Evolutionary conservation across 148 eudicot species (phyloP).

Genomic region (Chenopodium album): DNA sequence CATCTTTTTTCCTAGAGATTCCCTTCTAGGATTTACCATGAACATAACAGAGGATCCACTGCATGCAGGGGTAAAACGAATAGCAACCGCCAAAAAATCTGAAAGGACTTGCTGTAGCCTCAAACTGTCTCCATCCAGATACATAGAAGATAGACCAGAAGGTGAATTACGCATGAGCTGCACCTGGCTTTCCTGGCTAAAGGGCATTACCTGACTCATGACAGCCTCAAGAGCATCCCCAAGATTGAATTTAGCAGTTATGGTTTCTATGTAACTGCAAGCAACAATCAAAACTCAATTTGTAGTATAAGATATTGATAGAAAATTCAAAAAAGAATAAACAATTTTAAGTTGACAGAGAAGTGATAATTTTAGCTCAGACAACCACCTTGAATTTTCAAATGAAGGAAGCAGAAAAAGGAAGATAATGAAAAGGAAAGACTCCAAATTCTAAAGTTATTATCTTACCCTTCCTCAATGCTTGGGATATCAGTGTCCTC

Average conservation of each 20-base stretch:
- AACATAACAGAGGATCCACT: slow-evolving; percentile 60
- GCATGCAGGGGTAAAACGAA: slow-evolving; percentile 60
- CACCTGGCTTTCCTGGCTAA: slow-evolving; percentile 66
- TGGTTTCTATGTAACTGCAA: slow-evolving; percentile 72
- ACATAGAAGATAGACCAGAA: slow-evolving; percentile 51
- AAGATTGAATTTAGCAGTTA: slow-evolving; percentile 58
- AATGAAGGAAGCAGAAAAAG: slow-evolving; percentile 6
- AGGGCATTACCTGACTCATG: slow-evolving; percentile 61
- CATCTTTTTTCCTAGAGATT: slow-evolving; percentile 56
- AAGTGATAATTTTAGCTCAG: neutral
- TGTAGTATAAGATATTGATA: neutral
- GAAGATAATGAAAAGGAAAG: neutral
- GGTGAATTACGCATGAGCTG: slow-evolving; percentile 55
- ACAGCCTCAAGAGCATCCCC: slow-evolving; percentile 70
- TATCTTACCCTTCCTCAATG: slow-evolving; percentile 78
- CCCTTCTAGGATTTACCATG: slow-evolving; percentile 48
- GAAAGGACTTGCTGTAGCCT: slow-evolving; percentile 94
- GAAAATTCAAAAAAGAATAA: neutral
- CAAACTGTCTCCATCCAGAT: slow-evolving; percentile 62
- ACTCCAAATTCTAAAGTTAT: neutral
- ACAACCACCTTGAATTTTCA: neutral
- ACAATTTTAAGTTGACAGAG: neutral
- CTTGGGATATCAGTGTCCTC: slow-evolving; percentile 71
- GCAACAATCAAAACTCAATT: slow-evolving; percentile 8
- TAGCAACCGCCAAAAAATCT: slow-evolving; percentile 63